Base-by-base conservation (phyloP, 805 yeast species). In the Alloascoidea hylecoeti region DNA sequence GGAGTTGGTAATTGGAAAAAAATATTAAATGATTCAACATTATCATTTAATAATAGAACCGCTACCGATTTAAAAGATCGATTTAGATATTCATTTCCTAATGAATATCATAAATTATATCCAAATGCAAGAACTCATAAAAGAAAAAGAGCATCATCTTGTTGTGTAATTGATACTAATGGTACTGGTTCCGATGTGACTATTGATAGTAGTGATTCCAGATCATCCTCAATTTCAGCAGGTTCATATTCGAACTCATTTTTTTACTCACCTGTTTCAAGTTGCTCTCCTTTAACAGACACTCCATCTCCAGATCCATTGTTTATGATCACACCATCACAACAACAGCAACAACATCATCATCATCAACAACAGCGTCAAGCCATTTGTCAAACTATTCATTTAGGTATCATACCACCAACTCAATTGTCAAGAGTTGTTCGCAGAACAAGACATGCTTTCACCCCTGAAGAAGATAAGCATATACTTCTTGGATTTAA, bases 51-150 rank as follows among this genome's bases (percentile, higher is more conserved):
- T 46, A 55, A 59, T 48, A 55, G 68, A 15, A 62, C 65, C 12
- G 68, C 68, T 4, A 67, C 63, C 17, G 69, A 63, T 41, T 51
- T 63, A 35, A 63, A 63, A 46, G 68, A 63, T 44, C 52, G 68
- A 28, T 63, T 63, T 52, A 53, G 68, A 39, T 61, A 67, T 4
- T 56, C 57, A 18, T 64, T 63, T 44, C 67, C 69, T 23, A 65
- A 63, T 35, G 68, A 64, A 46, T 63, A 63, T 50, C 46, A 59
- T 17, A 52, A 64, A 15, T 48, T 63, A 13, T 63, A 63, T 41
- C 68, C 68, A 19, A 63, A 64, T 38, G 68, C 68, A 15, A 55
- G 56, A 34, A 61, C 68, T 16, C 68, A 62, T 46, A 61, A 58
- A 42, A 49, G 46, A 36, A 56, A 55, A 48, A 47, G 54, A 27